Base-by-base conservation (phyloP, 805 yeast genomes). In the Cyberlindnera maritima region DNA sequence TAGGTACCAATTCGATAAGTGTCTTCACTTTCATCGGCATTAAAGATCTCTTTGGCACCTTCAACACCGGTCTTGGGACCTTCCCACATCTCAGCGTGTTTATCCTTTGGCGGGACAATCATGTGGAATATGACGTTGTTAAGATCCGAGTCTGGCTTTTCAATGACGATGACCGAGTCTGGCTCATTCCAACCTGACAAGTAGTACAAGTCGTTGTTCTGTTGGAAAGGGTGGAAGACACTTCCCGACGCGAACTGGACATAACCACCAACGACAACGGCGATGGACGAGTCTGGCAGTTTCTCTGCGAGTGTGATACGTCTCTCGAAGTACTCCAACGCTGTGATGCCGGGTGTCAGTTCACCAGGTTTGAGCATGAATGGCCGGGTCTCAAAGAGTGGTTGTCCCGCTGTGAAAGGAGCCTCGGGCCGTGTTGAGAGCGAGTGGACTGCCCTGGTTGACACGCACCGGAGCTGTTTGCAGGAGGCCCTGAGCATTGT, bases 141-240 rank as follows among this genome's bases (percentile, higher is more conserved):
- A n/a, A 76, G 68, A 48, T 74, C 67, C 44, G 72, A 71, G 31
- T 70, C 67, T 36, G 81, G 77, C 55, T 81, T 83, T 55, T 86
- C 95, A 38, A 88, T 65, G 10, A 84, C 63, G 52, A 80, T 77
- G 51, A 83, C 77, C 0, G 95, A 80, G 54, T 87, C 84, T 3
- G 97, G 96, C 61, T 91, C 97, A 50, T 87, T 76, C 88, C 95
- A 90, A 3, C 98, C 98, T 2, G 96, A 85, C 49, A 92, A 66
- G 63, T 92, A 92, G 66, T 70, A 91, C 18, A 94, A 71, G 62
- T 94, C 90, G 44, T 87, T 92, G 61, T 91, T 85, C 67, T 94
- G 99, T 61, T 92, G 95, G 62, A 94, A 94, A 33, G 86, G 85
- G 61, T 91, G 83, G 59, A 94, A 94, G 1, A 92, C 98, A 10